Evolutionary conservation across 2,329 filamentous ascomycete genomes (phyloP).

Genomic region (Conoideocrella luteorostrata): DNA sequence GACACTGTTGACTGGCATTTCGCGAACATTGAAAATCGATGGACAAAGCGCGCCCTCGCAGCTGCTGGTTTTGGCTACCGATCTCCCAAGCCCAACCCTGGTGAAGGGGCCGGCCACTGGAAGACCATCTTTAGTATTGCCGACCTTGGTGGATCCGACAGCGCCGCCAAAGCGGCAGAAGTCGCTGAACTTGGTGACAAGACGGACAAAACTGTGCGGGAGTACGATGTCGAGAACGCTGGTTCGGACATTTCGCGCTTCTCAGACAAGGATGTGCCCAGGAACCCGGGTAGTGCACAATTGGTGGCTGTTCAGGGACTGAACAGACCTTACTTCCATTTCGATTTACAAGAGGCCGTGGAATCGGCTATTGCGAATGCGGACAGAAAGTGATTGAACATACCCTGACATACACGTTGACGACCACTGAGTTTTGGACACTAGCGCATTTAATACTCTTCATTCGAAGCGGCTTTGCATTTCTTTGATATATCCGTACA

Average conservation of each 20-base stretch:
- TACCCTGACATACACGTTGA: no score
- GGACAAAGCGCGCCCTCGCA: constrained; percentile 49
- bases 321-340: constrained; percentile 47
- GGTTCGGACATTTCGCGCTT: constrained; percentile 14
- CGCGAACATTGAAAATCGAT: constrained; percentile 46
- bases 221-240: constrained; percentile 23
- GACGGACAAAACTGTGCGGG: constrained; percentile 16
- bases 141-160: constrained; percentile 68
- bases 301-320: constrained; percentile 36
- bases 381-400: constrained; percentile 14
- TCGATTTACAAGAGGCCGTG: constrained; percentile 43
- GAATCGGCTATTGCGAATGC: constrained; percentile 36
- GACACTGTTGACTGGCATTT: constrained; percentile 44
- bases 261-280: constrained; percentile 22
- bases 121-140: constrained; percentile 92
- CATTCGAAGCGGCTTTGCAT: neutral
- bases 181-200: constrained; percentile 57
- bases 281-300: constrained; percentile 21
- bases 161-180: constrained; percentile 37
- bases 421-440: no score
- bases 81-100: constrained; percentile 20
- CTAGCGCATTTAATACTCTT: no score
- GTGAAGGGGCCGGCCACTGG: constrained; percentile 23
- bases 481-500: no score
- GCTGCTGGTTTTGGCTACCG: constrained; percentile 46